Base-by-base conservation (phyloP, 1,284 basidiomycete genomes). In the Xerocomus nothofagi region DNA sequence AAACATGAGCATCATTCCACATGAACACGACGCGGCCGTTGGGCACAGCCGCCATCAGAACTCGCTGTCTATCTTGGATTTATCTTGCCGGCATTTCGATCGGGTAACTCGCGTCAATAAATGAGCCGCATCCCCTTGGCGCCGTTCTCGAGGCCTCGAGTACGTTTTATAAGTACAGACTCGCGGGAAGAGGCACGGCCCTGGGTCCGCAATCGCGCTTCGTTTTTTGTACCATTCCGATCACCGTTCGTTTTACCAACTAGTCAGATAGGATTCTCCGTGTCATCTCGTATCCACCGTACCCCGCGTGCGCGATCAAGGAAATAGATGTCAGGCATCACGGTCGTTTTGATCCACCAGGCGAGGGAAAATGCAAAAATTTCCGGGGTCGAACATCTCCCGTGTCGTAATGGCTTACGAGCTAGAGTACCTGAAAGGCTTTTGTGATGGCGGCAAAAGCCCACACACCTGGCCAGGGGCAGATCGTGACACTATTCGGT, bases 131-230 rank as follows among this genome's bases (percentile, higher is more conserved):
- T 42, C 40, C 38, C 43, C 26, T 39, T 59, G 48, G 26, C 17
- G 33, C 29, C 20, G 29, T 33, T 50, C 50, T 50, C 51, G 51
- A 58, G 39, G 39, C 37, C 39, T 58, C 60, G 52, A 52, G 34
- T 26, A 44, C 17, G n/a, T n/a, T n/a, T n/a, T 8, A 18, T 32
- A 42, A 33, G 15, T 40, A 34, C 21, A 57, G 58, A 57, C 49
- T 59, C 61, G 60, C 57, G 60, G 57, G 60, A 59, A 47, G 55
- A 9, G 44, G 27, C n/a, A 11, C 9, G 14, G 21, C 24, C 32
- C 11, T 37, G 26, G n/a, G 30, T 18, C n/a, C n/a, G 24, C 5
- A 27, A 39, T 4, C 14, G 12, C 8, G 12, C 27, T 9, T 27
- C 27, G 26, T 15, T 45, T 40, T 18, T 39, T 15, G 10, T n/a